Conservation (phyloP, 2,329 filamentous ascomycete species). For the Erysiphe neolycopersici region DNA sequence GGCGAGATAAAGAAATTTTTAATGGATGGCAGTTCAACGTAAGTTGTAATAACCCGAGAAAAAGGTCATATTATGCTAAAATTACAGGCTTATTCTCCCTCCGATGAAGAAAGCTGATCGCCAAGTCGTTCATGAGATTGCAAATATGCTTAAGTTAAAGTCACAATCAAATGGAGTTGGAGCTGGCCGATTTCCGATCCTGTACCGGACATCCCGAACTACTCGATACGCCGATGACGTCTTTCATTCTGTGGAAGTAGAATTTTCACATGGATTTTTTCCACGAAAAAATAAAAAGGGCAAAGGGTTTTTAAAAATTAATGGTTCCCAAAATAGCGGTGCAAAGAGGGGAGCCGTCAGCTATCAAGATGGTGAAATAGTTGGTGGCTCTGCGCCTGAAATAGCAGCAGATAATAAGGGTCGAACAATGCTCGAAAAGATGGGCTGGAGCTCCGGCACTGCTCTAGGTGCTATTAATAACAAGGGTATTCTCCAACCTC, state of each 20-base stretch:
- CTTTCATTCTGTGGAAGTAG: slow-evolving; percentile 22
- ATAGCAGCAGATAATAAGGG: slow-evolving; percentile 63
- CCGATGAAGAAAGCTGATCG: slow-evolving; percentile 61
- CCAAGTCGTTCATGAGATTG: slow-evolving; percentile 56
- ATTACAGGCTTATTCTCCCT: slow-evolving; percentile 39
- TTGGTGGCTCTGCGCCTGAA: slow-evolving; percentile 65
- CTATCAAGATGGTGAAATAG: slow-evolving; percentile 65
- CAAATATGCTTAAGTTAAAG: slow-evolving; percentile 46
- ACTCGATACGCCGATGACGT: slow-evolving; percentile 28
- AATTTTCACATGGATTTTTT: slow-evolving; percentile 27
- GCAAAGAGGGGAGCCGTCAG: slow-evolving; percentile 19
- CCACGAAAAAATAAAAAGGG: slow-evolving; percentile 21
- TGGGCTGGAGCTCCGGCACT: slow-evolving; percentile 83
- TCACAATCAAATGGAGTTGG: slow-evolving; percentile 63
- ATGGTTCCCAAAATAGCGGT: slow-evolving; percentile 14
- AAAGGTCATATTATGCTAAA: not conserved
- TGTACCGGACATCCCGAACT: slow-evolving; percentile 50
- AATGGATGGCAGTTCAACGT: slow-evolving; percentile 33
- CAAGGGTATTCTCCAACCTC: slow-evolving; percentile 66
- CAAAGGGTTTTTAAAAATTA: slow-evolving; percentile 10
- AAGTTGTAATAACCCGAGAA: slow-evolving; percentile 11
- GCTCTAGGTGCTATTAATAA: slow-evolving; percentile 60
- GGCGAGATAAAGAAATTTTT: slow-evolving; percentile 50
- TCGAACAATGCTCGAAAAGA: slow-evolving; percentile 72
- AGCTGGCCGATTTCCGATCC: slow-evolving; percentile 43